Conservation (phyloP, 768 basidiomycete genomes). For the Russula virescens region DNA sequence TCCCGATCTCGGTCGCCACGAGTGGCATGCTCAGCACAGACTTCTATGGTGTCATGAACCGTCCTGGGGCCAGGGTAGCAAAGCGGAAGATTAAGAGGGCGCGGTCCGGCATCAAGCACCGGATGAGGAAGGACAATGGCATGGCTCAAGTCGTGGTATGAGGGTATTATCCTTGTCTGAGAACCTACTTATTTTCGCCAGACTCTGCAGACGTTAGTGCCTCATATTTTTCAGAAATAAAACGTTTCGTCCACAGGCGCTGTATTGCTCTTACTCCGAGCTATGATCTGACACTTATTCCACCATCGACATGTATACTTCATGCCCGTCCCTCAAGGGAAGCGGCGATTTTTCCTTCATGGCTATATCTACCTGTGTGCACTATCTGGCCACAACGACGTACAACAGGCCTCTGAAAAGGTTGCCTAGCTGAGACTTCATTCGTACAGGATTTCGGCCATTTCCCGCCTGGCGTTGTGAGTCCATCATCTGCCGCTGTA, state of each 20-base stretch:
- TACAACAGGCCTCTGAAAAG: not conserved
- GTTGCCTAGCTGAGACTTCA: no score
- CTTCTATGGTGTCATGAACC: conserved; percentile 10
- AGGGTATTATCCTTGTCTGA: conserved; percentile 91
- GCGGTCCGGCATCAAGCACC: conserved; percentile 81
- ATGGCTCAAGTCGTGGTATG: conserved; percentile 99
- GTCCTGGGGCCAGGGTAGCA: conserved; percentile 45
- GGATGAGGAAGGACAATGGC: conserved; percentile 48
- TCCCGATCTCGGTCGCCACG: conserved; percentile 4
- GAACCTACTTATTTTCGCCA: not conserved
- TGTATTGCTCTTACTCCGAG: not conserved
- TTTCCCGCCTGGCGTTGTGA: no score
- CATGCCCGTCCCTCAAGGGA: not conserved
- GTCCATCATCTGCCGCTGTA: no score
- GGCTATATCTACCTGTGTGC: no score
- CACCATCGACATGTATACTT: not conserved
- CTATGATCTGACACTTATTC: conserved; percentile 3
- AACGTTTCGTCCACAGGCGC: not conserved
- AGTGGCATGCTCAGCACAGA: conserved; percentile 13
- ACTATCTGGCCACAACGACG: no score
- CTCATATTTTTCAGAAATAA: conserved; percentile 4
- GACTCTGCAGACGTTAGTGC: not conserved
- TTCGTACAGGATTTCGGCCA: no score
- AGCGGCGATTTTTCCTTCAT: not conserved
- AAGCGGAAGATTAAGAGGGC: conserved; percentile 86